Base-by-base conservation (phyloP, 208 protist species). In the Leishmania arabica region DNA sequence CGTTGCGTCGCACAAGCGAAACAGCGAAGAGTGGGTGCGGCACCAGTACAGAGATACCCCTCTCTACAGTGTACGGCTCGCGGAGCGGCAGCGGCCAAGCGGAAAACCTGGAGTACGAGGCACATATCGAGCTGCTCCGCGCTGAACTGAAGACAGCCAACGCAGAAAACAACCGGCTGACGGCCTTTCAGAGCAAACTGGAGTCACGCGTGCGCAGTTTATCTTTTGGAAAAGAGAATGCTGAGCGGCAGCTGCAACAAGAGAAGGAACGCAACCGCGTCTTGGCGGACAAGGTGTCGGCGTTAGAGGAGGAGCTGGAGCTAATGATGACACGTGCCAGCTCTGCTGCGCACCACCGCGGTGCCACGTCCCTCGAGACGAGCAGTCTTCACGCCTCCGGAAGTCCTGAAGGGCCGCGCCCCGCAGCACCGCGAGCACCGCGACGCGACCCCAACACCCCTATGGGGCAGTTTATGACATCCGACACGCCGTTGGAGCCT, bases 211-310 rank as follows among this genome's bases (percentile, higher is more conserved):
- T 92, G 40, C 86, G 90, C 49, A 77, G 84, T n/a, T 24, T 93
- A 47, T 64, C 62, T 13, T 86, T 95, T 8, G 93, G 92, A 27
- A 94, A 94, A 71, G 93, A 96, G 19, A 89, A 91, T 62, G 79
- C 80, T 7, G 88, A 89, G 80, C 90, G 85, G 79, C 80, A 84
- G 31, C 77, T 90, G 75, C 84, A 89, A n/a, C 86, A 91, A 72
- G 89, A 92, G 58, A 83, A 90, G 53, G 88, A 93, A 68, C 88
- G 87, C 68, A 92, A 80, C 69, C 76, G 74, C 9, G 47, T 84
- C 56, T 77, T 96, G 37, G 81, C 90, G 53, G 80, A 88, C 17
- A 83, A 84, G 66, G 85, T 96, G 11, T 37, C 49, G 5, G 65
- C 66, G 17, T 83, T 96, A 31, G 86, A 94, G 80, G 81, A 66